Evolutionary conservation across 1,139 yeast genomes (phyloP).

Genomic region (Scheffersomyces lignicola): DNA sequence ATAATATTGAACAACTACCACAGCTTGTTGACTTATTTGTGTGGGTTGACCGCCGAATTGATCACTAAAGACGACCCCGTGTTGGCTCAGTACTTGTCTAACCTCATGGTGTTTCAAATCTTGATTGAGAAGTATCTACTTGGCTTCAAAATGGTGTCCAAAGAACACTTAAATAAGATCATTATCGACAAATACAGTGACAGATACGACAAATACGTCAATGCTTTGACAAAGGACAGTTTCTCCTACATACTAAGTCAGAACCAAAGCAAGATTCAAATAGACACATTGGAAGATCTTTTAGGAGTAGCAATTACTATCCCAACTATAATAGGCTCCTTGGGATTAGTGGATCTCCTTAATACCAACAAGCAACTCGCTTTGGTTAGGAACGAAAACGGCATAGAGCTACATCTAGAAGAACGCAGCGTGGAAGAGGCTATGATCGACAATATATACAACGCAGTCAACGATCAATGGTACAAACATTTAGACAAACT

Average conservation of each 20-base stretch:
- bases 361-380: slow-evolving; percentile 20
- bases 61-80: slow-evolving; percentile 5
- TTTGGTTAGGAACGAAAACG: slow-evolving; percentile 12
- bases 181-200: slow-evolving; percentile 10
- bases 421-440: not conserved
- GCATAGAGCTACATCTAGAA: slow-evolving; percentile 5
- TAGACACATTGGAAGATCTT: slow-evolving; percentile 17
- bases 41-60: slow-evolving; percentile 20
- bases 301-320: slow-evolving; percentile 24
- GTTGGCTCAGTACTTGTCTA: slow-evolving; percentile 15
- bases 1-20: slow-evolving; percentile 31
- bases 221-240: not conserved
- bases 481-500: slow-evolving; percentile 21
- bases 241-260: not conserved
- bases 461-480: slow-evolving; percentile 16
- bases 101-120: slow-evolving; percentile 20
- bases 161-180: slow-evolving; percentile 5
- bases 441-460: slow-evolving; percentile 8
- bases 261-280: slow-evolving; percentile 10
- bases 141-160: not conserved
- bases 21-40: slow-evolving; percentile 28
- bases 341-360: slow-evolving; percentile 36
- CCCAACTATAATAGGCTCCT: too few relatives aligned
- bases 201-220: slow-evolving; percentile 8
- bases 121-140: slow-evolving; percentile 16